Percentiles rank a stretch among this genome's conserved stretches.
Conservation (phyloP, 2,329 filamentous ascomycete species). For the Fusarium incarnatum region DNA sequence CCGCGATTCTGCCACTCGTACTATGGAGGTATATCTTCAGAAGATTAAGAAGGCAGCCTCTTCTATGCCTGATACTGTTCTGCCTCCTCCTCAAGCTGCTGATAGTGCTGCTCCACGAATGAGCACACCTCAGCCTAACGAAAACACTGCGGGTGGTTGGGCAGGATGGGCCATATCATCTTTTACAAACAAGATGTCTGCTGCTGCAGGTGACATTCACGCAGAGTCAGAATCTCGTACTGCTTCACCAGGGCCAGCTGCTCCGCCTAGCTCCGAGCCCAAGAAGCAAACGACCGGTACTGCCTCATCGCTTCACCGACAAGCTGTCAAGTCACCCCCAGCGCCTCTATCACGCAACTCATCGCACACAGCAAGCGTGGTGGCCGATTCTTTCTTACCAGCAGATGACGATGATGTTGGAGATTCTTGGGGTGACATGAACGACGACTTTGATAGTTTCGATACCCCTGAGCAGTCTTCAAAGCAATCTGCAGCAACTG, state of each 20-base stretch:
- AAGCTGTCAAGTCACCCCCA: constrained; percentile 67
- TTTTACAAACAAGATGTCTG: constrained; percentile 92
- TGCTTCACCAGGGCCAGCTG: constrained; percentile 55
- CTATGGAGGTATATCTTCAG: constrained; percentile 85
- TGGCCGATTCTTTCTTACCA: constrained; percentile 64
- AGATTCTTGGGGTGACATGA: constrained; percentile 82
- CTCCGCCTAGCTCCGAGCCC: constrained; percentile 55
- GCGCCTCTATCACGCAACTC: constrained; percentile 60
- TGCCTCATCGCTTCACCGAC: constrained; percentile 69
- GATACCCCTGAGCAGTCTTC: constrained; percentile 49
- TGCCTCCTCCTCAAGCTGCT: constrained; percentile 73
- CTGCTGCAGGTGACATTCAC: constrained; percentile 88
- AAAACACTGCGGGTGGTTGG: constrained; percentile 68
- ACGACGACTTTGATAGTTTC: constrained; percentile 61
- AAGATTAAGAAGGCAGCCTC: constrained; percentile 83
- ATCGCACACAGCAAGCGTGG: constrained; percentile 57
- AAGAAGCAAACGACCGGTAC: constrained; percentile 60
- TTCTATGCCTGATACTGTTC: constrained; percentile 81
- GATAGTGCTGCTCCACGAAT: constrained; percentile 74
- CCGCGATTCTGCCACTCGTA: constrained; percentile 90
- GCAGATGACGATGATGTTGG: constrained; percentile 70
- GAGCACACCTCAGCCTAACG: constrained; percentile 78
- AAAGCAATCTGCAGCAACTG: constrained; percentile 47
- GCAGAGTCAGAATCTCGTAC: constrained; percentile 60
- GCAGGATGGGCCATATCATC: constrained; percentile 98